Conservation (phyloP, 1,284 basidiomycete genomes). For the Dichomitus squalens region DNA sequence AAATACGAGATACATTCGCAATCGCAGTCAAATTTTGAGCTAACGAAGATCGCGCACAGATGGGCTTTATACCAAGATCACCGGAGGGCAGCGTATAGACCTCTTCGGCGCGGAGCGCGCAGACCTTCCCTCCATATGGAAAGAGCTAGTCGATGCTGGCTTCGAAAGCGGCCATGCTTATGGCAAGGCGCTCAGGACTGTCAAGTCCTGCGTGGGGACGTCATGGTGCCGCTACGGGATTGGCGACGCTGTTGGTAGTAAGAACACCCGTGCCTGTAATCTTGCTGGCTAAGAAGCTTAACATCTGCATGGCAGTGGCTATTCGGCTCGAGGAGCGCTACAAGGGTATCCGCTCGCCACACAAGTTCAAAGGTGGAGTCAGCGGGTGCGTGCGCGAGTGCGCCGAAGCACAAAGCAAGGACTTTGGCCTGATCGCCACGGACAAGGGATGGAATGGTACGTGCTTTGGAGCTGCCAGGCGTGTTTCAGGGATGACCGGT, state of each 20-base stretch:
- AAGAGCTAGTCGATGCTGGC: conserved; percentile 64
- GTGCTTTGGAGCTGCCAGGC: neutral
- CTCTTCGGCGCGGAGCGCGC: conserved; percentile 76
- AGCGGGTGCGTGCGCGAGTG: conserved; percentile 77
- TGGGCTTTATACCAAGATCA: conserved; percentile 71
- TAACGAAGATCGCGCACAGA: conserved; percentile 27
- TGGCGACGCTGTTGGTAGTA: conserved; percentile 71
- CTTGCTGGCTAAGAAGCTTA: neutral
- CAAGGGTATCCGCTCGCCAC: conserved; percentile 71
- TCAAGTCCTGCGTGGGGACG: conserved; percentile 61
- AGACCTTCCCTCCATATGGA: conserved; percentile 80
- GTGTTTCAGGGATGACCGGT: neutral
- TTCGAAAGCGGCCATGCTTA: conserved; percentile 82
- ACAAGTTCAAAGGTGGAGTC: conserved; percentile 83
- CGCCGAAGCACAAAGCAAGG: conserved; percentile 76
- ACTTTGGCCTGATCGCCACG: conserved; percentile 80
- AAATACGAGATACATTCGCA: conserved; percentile 8
- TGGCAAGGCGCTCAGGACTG: conserved; percentile 58
- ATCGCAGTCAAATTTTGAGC: too few species aligned
- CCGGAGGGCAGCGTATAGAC: conserved; percentile 68
- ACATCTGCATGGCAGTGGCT: conserved; percentile 43
- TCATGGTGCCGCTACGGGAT: conserved; percentile 79
- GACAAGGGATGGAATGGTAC: conserved; percentile 72
- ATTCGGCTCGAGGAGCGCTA: conserved; percentile 77
- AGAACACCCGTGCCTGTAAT: conserved; percentile 3